Conservation (phyloP, 371 early-diverging fungal genomes). For the Phascolomyces articulosus region DNA sequence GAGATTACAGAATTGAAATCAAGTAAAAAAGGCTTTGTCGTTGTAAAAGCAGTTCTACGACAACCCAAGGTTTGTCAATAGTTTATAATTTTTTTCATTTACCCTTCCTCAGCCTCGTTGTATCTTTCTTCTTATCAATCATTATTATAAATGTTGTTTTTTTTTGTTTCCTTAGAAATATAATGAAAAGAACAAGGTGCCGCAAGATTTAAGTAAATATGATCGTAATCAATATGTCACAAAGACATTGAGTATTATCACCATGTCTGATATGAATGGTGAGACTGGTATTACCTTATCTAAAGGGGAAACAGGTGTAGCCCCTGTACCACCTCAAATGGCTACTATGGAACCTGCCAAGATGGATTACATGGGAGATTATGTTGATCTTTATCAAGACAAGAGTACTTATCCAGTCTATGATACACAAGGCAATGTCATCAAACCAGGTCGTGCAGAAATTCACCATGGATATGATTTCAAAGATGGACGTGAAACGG, state of each 20-base stretch:
- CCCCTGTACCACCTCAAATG: slow-evolving; percentile 15
- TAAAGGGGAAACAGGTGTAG: slow-evolving; percentile 7
- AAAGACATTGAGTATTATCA: slow-evolving; percentile 30
- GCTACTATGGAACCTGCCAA: slow-evolving; percentile 17
- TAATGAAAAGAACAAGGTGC: background rate
- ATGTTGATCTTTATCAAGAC: slow-evolving; percentile 16
- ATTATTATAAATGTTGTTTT: background rate
- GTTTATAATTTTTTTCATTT: background rate
- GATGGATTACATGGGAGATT: slow-evolving; percentile 25
- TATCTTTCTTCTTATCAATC: background rate
- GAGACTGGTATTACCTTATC: slow-evolving; percentile 34
- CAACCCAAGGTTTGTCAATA: slow-evolving; percentile 34
- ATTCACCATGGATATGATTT: slow-evolving; percentile 29
- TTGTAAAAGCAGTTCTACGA: slow-evolving; percentile 28
- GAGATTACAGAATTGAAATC: slow-evolving; percentile 41
- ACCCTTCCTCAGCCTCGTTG: background rate
- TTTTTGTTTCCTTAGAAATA: background rate
- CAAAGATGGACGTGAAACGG: slow-evolving; percentile 30
- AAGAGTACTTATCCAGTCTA: background rate
- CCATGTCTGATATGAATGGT: slow-evolving; percentile 39
- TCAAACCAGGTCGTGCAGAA: slow-evolving; percentile 28
- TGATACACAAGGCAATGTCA: slow-evolving; percentile 25
- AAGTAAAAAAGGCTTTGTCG: slow-evolving; percentile 40
- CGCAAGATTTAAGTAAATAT: slow-evolving; percentile 17
- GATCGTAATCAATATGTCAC: slow-evolving; percentile 25